Conservation (phyloP, 495 filamentous ascomycete species). For the Hypomontagnella submonticulosa region DNA sequence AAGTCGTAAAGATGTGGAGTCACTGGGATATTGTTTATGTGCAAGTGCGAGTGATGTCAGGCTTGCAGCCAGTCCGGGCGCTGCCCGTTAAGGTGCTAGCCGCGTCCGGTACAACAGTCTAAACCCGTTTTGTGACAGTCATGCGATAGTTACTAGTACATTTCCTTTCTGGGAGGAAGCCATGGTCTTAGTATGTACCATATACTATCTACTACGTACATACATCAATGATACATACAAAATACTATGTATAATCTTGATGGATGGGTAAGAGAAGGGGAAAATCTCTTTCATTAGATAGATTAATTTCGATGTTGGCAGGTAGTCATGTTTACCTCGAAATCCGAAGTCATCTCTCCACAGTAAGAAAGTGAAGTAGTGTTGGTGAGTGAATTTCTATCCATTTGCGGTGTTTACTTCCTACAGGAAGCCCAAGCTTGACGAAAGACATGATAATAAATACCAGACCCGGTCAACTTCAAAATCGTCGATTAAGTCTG, state of each 20-base stretch:
- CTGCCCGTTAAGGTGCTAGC: slow-evolving; percentile 25
- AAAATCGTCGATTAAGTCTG: slow-evolving; percentile 26
- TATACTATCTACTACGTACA: slow-evolving; percentile 16
- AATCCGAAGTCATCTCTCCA: not conserved
- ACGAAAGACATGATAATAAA: not conserved
- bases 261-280: slow-evolving; percentile 14
- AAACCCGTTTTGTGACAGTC: slow-evolving; percentile 29
- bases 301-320: not conserved
- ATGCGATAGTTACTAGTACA: slow-evolving; percentile 26
- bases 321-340: not conserved
- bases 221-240: slow-evolving; percentile 4
- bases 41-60: slow-evolving; percentile 40
- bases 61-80: slow-evolving; percentile 36
- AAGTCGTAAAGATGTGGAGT: slow-evolving; percentile 39
- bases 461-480: too few relatives aligned
- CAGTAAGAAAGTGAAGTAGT: slow-evolving; percentile 22
- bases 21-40: slow-evolving; percentile 32
- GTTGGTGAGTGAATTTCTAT: slow-evolving; percentile 37
- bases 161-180: slow-evolving; percentile 10
- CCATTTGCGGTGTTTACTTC: slow-evolving; percentile 8
- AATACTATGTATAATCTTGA: slow-evolving; percentile 2
- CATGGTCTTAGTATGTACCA: slow-evolving; percentile 7
- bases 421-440: not conserved
- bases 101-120: slow-evolving; percentile 16
- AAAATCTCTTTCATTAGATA: slow-evolving; percentile 17